Conservation (phyloP, 129 eudicot genomes). For the Lonicera japonica region DNA sequence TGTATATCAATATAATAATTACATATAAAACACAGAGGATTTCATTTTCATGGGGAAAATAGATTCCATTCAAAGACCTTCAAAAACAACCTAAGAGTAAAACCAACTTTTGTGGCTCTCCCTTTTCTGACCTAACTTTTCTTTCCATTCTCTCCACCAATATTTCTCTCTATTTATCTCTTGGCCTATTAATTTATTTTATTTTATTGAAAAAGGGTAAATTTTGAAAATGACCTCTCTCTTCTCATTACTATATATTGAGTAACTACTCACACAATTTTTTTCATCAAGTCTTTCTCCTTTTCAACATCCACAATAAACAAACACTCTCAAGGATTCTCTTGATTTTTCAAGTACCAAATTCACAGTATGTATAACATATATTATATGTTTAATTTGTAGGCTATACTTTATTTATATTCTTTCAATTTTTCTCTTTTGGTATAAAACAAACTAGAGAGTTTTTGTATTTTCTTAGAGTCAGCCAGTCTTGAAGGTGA, state of each 20-base stretch:
- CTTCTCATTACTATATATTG: constrained; percentile 9
- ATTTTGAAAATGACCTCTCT: not conserved
- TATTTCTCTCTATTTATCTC: not conserved
- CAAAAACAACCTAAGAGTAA: too few relatives aligned
- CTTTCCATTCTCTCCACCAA: constrained; percentile 7
- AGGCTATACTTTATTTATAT: too few relatives aligned
- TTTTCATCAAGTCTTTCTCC: not conserved
- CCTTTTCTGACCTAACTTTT: not conserved
- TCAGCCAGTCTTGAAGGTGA: too few relatives aligned
- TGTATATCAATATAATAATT: not conserved
- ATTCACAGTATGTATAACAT: not conserved
- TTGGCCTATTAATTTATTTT: not conserved
- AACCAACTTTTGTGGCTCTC: constrained; percentile 5
- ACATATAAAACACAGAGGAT: not conserved
- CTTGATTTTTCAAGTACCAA: not conserved
- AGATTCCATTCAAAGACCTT: not conserved
- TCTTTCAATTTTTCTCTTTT: not conserved
- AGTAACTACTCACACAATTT: not conserved
- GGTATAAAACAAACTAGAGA: too few relatives aligned
- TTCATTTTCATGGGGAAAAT: constrained; percentile 4
- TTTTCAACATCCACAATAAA: not conserved
- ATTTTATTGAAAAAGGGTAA: not conserved
- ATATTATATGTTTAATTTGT: not conserved
- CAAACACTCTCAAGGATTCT: not conserved
- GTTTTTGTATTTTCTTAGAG: not conserved